Evolutionary conservation across 2,329 filamentous ascomycete species (phyloP).

Genomic region (Colletotrichum limetticola): DNA sequence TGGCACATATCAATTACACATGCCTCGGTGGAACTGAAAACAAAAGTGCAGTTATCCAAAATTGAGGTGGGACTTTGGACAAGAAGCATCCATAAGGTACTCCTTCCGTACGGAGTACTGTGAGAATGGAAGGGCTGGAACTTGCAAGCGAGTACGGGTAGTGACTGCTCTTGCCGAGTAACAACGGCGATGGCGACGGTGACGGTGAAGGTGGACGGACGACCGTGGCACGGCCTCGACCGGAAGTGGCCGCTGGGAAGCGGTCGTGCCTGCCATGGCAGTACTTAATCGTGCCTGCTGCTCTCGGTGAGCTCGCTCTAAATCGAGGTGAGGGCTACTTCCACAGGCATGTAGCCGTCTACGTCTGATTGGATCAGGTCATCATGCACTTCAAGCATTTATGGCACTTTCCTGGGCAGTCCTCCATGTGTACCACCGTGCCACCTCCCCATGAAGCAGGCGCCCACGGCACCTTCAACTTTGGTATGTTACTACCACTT

Average conservation of each 20-base stretch:
- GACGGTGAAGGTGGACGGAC: slow-evolving; percentile 16
- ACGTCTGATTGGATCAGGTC: background rate
- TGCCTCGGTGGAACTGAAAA: background rate
- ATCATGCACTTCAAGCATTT: too few species aligned
- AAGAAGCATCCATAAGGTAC: background rate
- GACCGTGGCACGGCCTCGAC: slow-evolving; percentile 2
- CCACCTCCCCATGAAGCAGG: background rate
- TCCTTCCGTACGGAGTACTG: too few species aligned
- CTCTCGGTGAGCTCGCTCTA: background rate
- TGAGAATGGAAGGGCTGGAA: background rate
- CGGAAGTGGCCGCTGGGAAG: slow-evolving; percentile 23
- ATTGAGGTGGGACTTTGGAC: background rate
- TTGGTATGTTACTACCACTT: too few species aligned
- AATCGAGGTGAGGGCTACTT: background rate
- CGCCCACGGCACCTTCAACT: too few species aligned
- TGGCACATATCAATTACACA: slow-evolving; percentile 1
- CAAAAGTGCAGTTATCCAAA: background rate
- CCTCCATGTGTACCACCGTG: too few species aligned
- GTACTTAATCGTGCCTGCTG: too few species aligned
- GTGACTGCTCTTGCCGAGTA: background rate
- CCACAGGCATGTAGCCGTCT: background rate
- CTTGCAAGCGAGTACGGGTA: too few species aligned
- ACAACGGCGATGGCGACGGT: slow-evolving; percentile 7
- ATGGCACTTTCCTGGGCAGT: too few species aligned
- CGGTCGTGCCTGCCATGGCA: background rate